A percentile compares a stretch with the other conserved stretches of the same genome.
Conservation (phyloP, 495 filamentous ascomycete species). For the Daldinia loculata region DNA sequence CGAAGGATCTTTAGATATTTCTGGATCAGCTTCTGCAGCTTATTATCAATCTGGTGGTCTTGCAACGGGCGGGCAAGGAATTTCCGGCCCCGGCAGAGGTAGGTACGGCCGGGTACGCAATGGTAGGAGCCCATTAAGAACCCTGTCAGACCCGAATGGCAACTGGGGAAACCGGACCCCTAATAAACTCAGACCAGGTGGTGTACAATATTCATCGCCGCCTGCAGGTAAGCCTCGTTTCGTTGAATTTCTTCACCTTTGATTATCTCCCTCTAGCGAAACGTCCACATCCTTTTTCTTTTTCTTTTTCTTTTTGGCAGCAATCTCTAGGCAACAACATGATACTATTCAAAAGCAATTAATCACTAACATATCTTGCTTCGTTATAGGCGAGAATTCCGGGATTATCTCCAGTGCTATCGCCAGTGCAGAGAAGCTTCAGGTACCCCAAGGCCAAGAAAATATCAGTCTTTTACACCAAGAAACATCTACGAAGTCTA, state of each 20-base stretch:
- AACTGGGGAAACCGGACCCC: constrained; percentile 61
- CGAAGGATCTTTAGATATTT: constrained; percentile 49
- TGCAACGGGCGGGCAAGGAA: constrained; percentile 64
- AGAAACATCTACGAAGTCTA: constrained; percentile 65
- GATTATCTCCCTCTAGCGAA: neutral
- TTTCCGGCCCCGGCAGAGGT: constrained; percentile 82
- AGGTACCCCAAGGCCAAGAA: constrained; percentile 68
- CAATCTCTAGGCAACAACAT: neutral
- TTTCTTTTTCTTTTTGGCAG: no score
- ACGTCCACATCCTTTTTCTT: neutral
- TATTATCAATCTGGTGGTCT: constrained; percentile 50
- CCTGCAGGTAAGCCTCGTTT: constrained; percentile 52
- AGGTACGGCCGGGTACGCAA: constrained; percentile 73
- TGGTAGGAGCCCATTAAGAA: constrained; percentile 72
- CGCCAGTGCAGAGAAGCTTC: constrained; percentile 80
- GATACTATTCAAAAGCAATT: constrained; percentile 1
- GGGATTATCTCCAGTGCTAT: constrained; percentile 92
- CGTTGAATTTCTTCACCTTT: constrained; percentile 8
- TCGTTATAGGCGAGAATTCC: constrained; percentile 57
- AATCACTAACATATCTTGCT: constrained; percentile 24
- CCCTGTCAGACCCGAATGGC: constrained; percentile 60
- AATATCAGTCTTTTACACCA: constrained; percentile 81
- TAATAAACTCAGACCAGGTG: constrained; percentile 35
- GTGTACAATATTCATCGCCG: constrained; percentile 49
- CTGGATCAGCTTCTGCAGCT: constrained; percentile 45